Conservation (phyloP, 179 eudicot genomes). For the Patellifolia procumbens region DNA sequence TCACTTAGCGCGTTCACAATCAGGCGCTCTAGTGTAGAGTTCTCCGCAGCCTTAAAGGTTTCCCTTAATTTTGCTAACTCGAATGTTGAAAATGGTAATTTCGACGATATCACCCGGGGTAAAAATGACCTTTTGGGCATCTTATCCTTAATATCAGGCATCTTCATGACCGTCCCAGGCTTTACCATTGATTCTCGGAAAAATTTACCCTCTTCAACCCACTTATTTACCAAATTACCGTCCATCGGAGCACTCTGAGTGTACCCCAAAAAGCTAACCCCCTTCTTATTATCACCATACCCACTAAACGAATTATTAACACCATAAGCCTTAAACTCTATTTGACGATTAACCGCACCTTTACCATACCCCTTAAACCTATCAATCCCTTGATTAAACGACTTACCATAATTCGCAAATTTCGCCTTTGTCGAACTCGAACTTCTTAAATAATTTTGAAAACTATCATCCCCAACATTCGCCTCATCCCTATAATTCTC, state of each 20-base stretch:
- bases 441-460: slow-evolving; percentile 33
- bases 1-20: slow-evolving; percentile 51
- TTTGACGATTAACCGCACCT: slow-evolving; percentile 26
- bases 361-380: slow-evolving; percentile 41
- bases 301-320: slow-evolving; percentile 76
- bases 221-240: slow-evolving; percentile 34
- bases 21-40: slow-evolving; percentile 42
- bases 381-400: slow-evolving; percentile 41
- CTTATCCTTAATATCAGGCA: slow-evolving; percentile 78
- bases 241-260: slow-evolving; percentile 21
- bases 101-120: slow-evolving; percentile 62
- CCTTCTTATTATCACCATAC: slow-evolving; percentile 51
- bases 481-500: slow-evolving; percentile 61
- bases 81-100: slow-evolving; percentile 61
- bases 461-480: slow-evolving; percentile 65
- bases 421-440: slow-evolving; percentile 33
- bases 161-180: slow-evolving; percentile 50
- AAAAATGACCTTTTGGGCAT: slow-evolving; percentile 82
- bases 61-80: slow-evolving; percentile 35
- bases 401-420: slow-evolving; percentile 45
- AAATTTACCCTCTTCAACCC: slow-evolving; percentile 76
- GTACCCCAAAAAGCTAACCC: slow-evolving; percentile 53
- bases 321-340: slow-evolving; percentile 61
- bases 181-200: slow-evolving; percentile 67
- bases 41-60: slow-evolving; percentile 47